Conservation (phyloP, 2,329 filamentous ascomycete species). For the Colletotrichum gloeosporioides region DNA sequence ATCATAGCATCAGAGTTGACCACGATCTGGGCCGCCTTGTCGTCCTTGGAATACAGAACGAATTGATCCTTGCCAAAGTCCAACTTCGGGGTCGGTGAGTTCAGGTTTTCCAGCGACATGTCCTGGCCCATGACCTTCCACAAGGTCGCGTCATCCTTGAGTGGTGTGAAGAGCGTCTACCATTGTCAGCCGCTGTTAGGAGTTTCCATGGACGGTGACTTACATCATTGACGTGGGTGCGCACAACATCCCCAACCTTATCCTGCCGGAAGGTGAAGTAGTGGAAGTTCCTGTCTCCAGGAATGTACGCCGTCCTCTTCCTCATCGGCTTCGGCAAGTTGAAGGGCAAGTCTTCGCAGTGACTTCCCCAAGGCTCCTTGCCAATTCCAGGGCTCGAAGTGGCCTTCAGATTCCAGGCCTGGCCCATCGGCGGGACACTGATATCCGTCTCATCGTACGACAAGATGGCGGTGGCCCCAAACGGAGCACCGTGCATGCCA, state of each 20-base stretch:
- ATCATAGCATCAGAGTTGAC: conserved; percentile 27
- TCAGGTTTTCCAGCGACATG: conserved; percentile 7
- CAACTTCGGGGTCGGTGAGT: conserved; percentile 2
- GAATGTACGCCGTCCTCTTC: conserved; percentile 20
- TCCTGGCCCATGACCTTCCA: conserved; percentile 14
- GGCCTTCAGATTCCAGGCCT: conserved; percentile 18
- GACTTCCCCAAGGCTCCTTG: conserved; percentile 10
- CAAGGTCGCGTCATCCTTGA: conserved; percentile 16
- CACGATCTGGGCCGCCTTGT: conserved; percentile 26
- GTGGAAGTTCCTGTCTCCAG: conserved; percentile 19
- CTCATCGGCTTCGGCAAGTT: conserved; percentile 23
- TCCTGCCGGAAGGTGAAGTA: conserved; percentile 20
- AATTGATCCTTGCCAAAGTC: conserved; percentile 20
- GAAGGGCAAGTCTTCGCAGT: conserved; percentile 24
- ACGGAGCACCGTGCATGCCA: conserved; percentile 7
- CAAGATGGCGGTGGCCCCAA: conserved; percentile 20
- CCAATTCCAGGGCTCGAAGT: not conserved
- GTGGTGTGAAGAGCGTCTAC: conserved; percentile 22
- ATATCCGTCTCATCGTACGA: conserved; percentile 24
- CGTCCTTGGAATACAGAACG: conserved; percentile 21
- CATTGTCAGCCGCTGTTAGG: not conserved
- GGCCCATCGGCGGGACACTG: conserved; percentile 6
- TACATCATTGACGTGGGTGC: conserved; percentile 12
- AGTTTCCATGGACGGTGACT: not conserved
- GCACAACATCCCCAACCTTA: not conserved